Base-by-base conservation (phyloP, 2,329 filamentous ascomycete species). In the Myotisia sp. region DNA sequence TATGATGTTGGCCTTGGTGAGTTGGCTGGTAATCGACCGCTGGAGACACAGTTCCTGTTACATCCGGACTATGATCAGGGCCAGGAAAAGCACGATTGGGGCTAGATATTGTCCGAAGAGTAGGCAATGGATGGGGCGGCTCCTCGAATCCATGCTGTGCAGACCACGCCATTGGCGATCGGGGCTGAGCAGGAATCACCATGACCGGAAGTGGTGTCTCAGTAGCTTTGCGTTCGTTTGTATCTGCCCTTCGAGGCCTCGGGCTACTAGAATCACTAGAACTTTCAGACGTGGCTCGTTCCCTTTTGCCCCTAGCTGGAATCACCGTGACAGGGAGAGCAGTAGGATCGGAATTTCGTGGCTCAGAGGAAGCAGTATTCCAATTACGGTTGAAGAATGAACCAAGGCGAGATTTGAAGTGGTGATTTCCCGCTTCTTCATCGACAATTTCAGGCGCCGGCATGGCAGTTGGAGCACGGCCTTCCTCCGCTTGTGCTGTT, bases 301-400 rank as follows among this genome's bases (percentile, higher is more conserved):
- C 34, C 47, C 50, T 29, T 58, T 56, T 5, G 69, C 67, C 26
- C 23, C 36, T 35, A 8, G 24, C 36, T 3, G 72, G 73, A 33
- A 77, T 73, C 19, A 76, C 62, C 0, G 70, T 76, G 13, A 75
- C 63, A 2, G 70, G 70, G 8, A 74, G 45, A 13, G 65, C 55
- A 5, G 35, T 30, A 7, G 49, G 48, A 13, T 64, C 59, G 3
- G 52, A 44, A 19, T 43, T 44, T 14, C 48, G 48, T 33, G 51
- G 43, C 45, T 60, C 49, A 49, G 58, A 31, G 51, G 62, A 40
- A 47, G 57, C 42, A 26, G 40, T 32, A 28, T 62, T 54, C 27
- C 52, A 56, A 33, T 66, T 58, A 31, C 60, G 61, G 41, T 64
- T 58, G 29, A 68, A 60, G 3, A 67, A 58, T 7, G 67, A 62